phyloP scores from a whole-genome alignment of 2,329 filamentous ascomycete genomes.

The Fusarium heterosporum region DNA sequence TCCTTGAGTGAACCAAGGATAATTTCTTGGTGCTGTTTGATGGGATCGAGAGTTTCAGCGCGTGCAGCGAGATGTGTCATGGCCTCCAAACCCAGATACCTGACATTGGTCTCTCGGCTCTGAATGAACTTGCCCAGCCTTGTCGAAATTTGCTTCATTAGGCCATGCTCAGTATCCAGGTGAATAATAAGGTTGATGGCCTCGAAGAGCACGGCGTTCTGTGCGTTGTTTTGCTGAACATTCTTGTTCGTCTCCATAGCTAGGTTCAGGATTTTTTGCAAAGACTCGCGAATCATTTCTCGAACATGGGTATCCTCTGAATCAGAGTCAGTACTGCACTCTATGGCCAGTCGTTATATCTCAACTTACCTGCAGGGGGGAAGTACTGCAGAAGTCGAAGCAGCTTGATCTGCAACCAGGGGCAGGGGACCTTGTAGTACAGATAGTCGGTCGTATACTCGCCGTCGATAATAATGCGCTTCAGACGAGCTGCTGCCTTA shows the following conservation, averaged over 20 bases:
- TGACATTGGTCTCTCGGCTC: conserved; percentile 95
- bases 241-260: conserved; percentile 97
- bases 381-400: conserved; percentile 94
- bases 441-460: conserved; percentile 93
- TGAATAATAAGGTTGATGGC: conserved; percentile 99
- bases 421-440: conserved; percentile 99
- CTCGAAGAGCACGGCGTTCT: conserved; percentile 97
- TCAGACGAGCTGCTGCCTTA: conserved; percentile 90
- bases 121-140: conserved; percentile 95
- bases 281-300: conserved; percentile 88
- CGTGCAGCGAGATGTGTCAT: conserved; percentile 98
- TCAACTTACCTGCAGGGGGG: conserved; percentile 81
- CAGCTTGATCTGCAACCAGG: conserved; percentile 97
- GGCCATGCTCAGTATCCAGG: conserved; percentile 89
- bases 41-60: conserved; percentile 93
- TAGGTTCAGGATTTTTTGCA: conserved; percentile 90
- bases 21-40: conserved; percentile 97
- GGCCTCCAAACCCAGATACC: conserved; percentile 94
- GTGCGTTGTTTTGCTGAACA: conserved; percentile 98
- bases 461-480: conserved; percentile 89
- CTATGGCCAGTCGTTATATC: neutral
- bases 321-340: conserved; percentile 11
- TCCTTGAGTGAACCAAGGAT: conserved; percentile 95
- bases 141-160: conserved; percentile 96
- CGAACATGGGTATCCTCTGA: conserved; percentile 91